Evolutionary conservation across 495 filamentous ascomycete species (phyloP), one percentile per base, ranked within the genome.

Genomic region (Trichoderma asperelloides): DNA sequence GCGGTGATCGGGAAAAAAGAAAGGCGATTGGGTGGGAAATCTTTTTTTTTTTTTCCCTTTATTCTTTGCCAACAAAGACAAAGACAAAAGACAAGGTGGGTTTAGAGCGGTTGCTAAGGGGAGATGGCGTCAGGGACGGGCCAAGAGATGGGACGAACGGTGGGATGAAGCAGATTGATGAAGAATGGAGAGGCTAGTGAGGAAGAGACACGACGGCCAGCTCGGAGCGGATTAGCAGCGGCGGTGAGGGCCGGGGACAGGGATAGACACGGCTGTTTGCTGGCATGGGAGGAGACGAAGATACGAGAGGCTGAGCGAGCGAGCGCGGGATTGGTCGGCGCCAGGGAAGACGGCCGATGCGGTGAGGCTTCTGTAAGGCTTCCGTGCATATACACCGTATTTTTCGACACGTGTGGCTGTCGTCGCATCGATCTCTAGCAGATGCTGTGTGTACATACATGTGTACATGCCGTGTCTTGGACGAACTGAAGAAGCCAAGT

Each of bases 321-420:
- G 43, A n/a, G 43, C 43, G 43, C 4, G 33, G 33, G 33, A 37
- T 37, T 37, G 33, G 33, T 37, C 49, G 27, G 27, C 5, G 27
- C 9, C 12, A 28, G 3, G 55, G 27, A 25, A 13, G 9, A 25
- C 23, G 55, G 12, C 27, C 15, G 55, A 60, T 60, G 55, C 23
- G 55, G 55, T 55, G 49, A 55, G 55, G 27, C 23, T 60, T 60
- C 55, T 60, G 55, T 30, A 25, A 60, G 23, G 55, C 55, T 60
- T 60, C 55, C 9, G 55, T 60, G 55, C 55, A 60, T 60, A 18
- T 47, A 60, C 55, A 60, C 55, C 55, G 55, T 60, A 60, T 60
- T 60, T 28, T 60, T 51, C 33, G 47, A 51, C 47, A 51, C 47
- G 47, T 51, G 47, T 23, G 9, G n/a, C 33, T 37, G 33, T 8